phyloP scores from a whole-genome alignment of 106 monocot species.

The Acorus gramineus region DNA sequence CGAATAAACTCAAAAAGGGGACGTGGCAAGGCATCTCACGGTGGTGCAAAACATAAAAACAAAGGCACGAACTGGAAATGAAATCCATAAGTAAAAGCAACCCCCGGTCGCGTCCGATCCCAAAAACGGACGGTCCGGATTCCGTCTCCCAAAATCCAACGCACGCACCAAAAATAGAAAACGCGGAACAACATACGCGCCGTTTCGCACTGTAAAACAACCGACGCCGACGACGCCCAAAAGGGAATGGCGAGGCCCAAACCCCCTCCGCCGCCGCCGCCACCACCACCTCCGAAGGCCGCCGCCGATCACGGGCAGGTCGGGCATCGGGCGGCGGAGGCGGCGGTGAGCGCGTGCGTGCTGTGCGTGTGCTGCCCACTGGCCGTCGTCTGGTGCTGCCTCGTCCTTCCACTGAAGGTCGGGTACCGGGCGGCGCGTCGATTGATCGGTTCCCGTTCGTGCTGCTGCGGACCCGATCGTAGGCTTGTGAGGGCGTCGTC shows the following conservation, averaged over 20 bases:
- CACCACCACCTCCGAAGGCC: neutral
- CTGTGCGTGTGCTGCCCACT: slow-evolving; percentile 32
- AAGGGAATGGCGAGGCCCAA: too few relatives aligned
- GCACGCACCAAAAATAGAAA: too few relatives aligned
- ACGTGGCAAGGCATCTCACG: neutral
- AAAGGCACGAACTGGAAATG: neutral
- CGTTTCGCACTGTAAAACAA: too few relatives aligned
- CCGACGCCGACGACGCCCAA: too few relatives aligned
- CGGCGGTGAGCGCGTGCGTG: slow-evolving; percentile 15
- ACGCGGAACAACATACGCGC: too few relatives aligned
- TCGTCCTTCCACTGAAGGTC: slow-evolving; percentile 11
- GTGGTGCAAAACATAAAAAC: neutral
- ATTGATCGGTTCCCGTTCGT: neutral
- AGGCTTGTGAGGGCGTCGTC: slow-evolving; percentile 6
- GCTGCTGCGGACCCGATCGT: neutral
- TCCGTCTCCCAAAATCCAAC: too few relatives aligned
- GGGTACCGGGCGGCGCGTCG: slow-evolving; percentile 6
- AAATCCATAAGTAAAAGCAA: too few relatives aligned
- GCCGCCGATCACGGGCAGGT: neutral
- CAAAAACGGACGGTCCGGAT: too few relatives aligned
- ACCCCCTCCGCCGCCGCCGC: neutral
- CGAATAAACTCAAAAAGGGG: too few relatives aligned
- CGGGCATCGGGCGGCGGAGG: slow-evolving; percentile 4
- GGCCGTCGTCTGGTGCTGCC: slow-evolving; percentile 20
- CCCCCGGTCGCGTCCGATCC: too few relatives aligned